Conservation (phyloP, 2,329 filamentous ascomycete genomes). For the Fusarium sp. region DNA sequence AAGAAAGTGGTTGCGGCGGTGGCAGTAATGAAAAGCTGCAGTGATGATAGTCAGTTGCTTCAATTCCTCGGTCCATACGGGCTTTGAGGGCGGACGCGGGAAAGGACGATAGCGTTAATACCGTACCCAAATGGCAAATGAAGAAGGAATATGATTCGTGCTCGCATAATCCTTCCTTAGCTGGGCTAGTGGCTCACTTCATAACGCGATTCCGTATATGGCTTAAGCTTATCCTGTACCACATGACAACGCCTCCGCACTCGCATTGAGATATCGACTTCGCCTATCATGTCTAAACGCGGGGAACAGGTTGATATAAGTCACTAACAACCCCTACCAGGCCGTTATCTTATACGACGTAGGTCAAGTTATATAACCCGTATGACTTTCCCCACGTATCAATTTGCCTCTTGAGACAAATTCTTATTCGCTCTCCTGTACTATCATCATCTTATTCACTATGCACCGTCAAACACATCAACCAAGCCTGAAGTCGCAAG, state of each 20-base stretch:
- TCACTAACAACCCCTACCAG: not conserved
- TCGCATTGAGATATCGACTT: not conserved
- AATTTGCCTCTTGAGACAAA: not conserved
- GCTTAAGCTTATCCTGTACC: not conserved
- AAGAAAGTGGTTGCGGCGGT: not conserved
- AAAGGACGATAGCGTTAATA: not conserved
- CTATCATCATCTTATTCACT: not conserved
- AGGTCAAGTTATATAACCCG: not conserved
- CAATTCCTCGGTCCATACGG: fast-evolving
- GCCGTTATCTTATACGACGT: not conserved
- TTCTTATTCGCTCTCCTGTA: not conserved
- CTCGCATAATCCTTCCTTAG: not conserved
- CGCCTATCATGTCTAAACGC: not conserved
- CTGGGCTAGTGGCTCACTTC: not conserved
- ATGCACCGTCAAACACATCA: not conserved
- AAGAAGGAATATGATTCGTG: not conserved
- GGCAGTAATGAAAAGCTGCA: not conserved
- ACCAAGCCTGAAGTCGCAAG: not conserved
- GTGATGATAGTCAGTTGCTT: not conserved
- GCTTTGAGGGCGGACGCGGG: not conserved
- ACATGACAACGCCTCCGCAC: not conserved
- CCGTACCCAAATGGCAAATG: no score
- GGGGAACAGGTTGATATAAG: not conserved
- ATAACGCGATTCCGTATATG: not conserved
- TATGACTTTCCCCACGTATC: not conserved